Conservation (phyloP, 139 green algal genomes). For the Chlorella sorokiniana region DNA sequence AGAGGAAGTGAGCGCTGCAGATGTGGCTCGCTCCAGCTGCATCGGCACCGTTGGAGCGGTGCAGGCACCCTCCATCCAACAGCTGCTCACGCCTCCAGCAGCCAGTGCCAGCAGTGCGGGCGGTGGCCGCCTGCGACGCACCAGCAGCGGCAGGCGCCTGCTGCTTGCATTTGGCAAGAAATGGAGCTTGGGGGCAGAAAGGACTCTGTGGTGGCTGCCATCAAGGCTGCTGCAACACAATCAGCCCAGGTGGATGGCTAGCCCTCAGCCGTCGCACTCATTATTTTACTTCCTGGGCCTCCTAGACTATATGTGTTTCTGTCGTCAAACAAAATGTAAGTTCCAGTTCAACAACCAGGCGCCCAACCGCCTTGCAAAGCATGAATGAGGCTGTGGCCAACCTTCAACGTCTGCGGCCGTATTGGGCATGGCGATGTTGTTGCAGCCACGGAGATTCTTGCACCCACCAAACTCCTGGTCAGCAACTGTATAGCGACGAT, state of each 20-base stretch:
- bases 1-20: slow-evolving; percentile 4
- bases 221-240: background rate
- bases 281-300: no score
- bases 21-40: background rate
- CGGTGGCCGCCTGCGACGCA: background rate
- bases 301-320: no score
- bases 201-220: background rate
- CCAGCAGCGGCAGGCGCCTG: slow-evolving; percentile 4
- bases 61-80: slow-evolving; percentile 27
- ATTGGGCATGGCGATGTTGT: no score
- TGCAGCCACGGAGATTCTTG: no score
- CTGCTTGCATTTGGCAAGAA: slow-evolving; percentile 8
- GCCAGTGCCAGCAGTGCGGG: background rate
- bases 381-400: no score
- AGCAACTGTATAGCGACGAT: no score
- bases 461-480: no score
- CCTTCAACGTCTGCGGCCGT: no score
- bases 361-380: no score
- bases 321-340: no score
- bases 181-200: slow-evolving; percentile 10
- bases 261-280: no score
- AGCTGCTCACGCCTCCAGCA: slow-evolving; percentile 15
- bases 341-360: no score
- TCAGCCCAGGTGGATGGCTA: background rate
- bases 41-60: background rate